Evolutionary conservation across 345 rosid genomes (phyloP).

Genomic region (Durio zibethinus): DNA sequence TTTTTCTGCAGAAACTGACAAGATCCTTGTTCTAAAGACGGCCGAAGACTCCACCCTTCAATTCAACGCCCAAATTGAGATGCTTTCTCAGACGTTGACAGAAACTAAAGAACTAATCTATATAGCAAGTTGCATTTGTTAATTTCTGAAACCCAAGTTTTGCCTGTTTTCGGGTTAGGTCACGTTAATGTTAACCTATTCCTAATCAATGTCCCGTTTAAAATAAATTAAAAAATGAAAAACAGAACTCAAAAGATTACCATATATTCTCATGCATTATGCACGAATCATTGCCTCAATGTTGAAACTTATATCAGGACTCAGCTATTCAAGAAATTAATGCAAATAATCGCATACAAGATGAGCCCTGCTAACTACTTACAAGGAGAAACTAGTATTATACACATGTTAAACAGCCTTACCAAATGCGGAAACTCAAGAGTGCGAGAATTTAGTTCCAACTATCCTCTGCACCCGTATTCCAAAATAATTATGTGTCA

Average conservation of each 20-base stretch:
- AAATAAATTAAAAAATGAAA: not conserved
- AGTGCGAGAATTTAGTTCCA: slow-evolving; percentile 10
- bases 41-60: not conserved
- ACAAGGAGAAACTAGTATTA: slow-evolving; percentile 27
- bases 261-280: slow-evolving; percentile 6
- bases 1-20: not conserved
- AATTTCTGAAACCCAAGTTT: too few relatives aligned
- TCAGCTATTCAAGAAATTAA: slow-evolving; percentile 23
- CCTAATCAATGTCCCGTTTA: not conserved
- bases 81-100: not conserved
- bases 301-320: slow-evolving; percentile 24
- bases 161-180: too few relatives aligned
- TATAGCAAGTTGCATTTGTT: slow-evolving; percentile 1
- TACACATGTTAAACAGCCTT: slow-evolving; percentile 27
- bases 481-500: slow-evolving; percentile 32
- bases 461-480: not conserved
- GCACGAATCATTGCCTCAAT: slow-evolving; percentile 15
- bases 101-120: not conserved
- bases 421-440: slow-evolving; percentile 13
- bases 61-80: not conserved
- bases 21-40: not conserved
- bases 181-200: not conserved
- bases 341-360: slow-evolving; percentile 14
- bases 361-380: slow-evolving; percentile 29
- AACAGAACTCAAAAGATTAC: not conserved